Base-by-base conservation (phyloP, 1,139 yeast species). In the Sugiyamaella neomexicana region DNA sequence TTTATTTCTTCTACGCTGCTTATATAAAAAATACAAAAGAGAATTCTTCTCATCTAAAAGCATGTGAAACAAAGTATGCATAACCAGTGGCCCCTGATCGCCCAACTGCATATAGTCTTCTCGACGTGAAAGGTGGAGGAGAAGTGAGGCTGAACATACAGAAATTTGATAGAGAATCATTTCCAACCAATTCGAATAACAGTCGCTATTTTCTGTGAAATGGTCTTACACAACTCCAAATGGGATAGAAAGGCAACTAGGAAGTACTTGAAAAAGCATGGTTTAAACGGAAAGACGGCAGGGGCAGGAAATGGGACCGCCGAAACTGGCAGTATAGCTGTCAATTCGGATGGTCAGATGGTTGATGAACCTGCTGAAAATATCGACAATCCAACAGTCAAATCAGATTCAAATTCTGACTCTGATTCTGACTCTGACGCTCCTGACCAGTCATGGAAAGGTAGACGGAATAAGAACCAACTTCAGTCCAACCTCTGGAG, bases 181-280 rank as follows among this genome's bases (percentile, higher is more conserved):
- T 7, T 15, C 51, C 32, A n/a, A n/a, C n/a, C n/a, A n/a, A n/a
- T n/a, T n/a, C n/a, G n/a, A n/a, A n/a, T n/a, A n/a, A n/a, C n/a
- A n/a, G n/a, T 20, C 51, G 9, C n/a, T 17, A 7, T 17, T 13
- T 34, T 7, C 20, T 12, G 16, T 2, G 29, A 34, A 9, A 65
- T 65, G 68, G 68, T 65, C 10, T 59, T 65, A 6, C 68, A 65
- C 52, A 63, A 65, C 53, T 60, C 62, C n/a, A 65, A 65, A 56
- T 65, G 67, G 67, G 67, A 65, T 50, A 54, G 58, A 25, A 58
- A 60, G 51, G 68, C 68, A 20, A 65, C 62, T 29, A 51, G 56
- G 44, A 47, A 52, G 52, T 63, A 64, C 48, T 49, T 57, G 46
- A 58, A 60, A 52, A 65, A 64, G 57, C 68, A 63, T 54, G 65